These are phyloP conservation scores for Candida vartiovaarae DNA, from an alignment of 805 yeast species.

Conservation along the genomic window DNA sequence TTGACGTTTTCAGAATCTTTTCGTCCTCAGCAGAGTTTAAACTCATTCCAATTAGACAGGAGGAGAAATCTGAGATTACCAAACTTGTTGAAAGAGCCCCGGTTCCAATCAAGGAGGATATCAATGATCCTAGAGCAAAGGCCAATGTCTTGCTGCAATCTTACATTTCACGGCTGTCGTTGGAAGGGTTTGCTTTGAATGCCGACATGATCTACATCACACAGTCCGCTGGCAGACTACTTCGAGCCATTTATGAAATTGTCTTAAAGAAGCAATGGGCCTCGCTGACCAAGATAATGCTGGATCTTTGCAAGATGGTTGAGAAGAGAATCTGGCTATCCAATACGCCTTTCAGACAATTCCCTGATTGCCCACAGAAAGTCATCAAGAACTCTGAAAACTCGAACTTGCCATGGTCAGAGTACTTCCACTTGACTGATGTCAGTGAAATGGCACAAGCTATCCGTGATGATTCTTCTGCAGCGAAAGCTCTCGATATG, in stretches of 20 bases:
- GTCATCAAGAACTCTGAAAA: conserved; percentile 70
- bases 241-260: conserved; percentile 81
- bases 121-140: conserved; percentile 70
- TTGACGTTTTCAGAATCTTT: conserved; percentile 74
- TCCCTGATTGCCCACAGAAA: conserved; percentile 60
- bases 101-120: conserved; percentile 70
- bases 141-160: conserved; percentile 77
- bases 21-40: conserved; percentile 81
- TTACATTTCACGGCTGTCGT: conserved; percentile 65
- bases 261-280: conserved; percentile 70
- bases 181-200: conserved; percentile 86
- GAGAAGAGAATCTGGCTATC: conserved; percentile 80
- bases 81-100: conserved; percentile 73
- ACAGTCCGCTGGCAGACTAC: conserved; percentile 85
- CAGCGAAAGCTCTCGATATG: conserved; percentile 50
- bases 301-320: conserved; percentile 72
- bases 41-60: conserved; percentile 76
- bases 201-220: conserved; percentile 91
- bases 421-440: conserved; percentile 57
- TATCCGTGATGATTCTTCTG: conserved; percentile 61
- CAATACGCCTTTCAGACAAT: conserved; percentile 82
- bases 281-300: conserved; percentile 42
- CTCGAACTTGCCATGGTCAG: conserved; percentile 76
- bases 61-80: conserved; percentile 69
- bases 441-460: conserved; percentile 82